A percentile compares a stretch with the other conserved stretches of the same genome.
Evolutionary conservation across 2,329 filamentous ascomycete genomes (phyloP).

Genomic region (Fusarium heterosporum): DNA sequence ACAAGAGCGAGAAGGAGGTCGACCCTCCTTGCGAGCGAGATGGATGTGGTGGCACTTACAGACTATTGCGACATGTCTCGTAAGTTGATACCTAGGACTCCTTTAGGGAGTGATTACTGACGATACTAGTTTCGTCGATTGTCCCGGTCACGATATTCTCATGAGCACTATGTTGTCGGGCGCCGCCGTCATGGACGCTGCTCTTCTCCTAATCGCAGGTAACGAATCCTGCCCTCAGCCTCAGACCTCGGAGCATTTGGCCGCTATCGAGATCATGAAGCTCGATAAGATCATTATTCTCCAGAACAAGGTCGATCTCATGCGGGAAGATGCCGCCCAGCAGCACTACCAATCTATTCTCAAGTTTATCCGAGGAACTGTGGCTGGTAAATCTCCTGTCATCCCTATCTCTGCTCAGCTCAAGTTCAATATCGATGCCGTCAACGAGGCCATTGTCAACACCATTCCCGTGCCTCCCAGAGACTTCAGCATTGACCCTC

Average conservation of each 20-base stretch:
- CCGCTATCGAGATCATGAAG: constrained; percentile 99
- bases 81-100: constrained; percentile 63
- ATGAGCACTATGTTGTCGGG: constrained; percentile 99
- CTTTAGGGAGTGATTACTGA: constrained; percentile 32
- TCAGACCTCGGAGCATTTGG: constrained; percentile 98
- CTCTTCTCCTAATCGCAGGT: constrained; percentile 93
- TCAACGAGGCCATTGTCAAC: constrained; percentile 95
- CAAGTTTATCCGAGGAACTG: constrained; percentile 98
- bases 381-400: constrained; percentile 93
- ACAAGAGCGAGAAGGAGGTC: constrained; percentile 98
- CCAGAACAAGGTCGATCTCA: constrained; percentile 99
- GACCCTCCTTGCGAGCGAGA: constrained; percentile 96
- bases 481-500: constrained; percentile 91
- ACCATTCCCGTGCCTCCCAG: constrained; percentile 92
- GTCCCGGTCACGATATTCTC: constrained; percentile 99
- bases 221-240: constrained; percentile 99
- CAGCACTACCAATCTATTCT: constrained; percentile 97
- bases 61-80: constrained; percentile 91
- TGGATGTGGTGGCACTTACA: constrained; percentile 88
- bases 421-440: constrained; percentile 99
- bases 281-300: constrained; percentile 99
- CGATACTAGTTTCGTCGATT: constrained; percentile 85
- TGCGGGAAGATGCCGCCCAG: constrained; percentile 93
- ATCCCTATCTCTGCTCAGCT: constrained; percentile 98
- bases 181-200: constrained; percentile 99